phyloP scores from a whole-genome alignment of 106 monocot genomes.

The Narthecium ossifragum region DNA sequence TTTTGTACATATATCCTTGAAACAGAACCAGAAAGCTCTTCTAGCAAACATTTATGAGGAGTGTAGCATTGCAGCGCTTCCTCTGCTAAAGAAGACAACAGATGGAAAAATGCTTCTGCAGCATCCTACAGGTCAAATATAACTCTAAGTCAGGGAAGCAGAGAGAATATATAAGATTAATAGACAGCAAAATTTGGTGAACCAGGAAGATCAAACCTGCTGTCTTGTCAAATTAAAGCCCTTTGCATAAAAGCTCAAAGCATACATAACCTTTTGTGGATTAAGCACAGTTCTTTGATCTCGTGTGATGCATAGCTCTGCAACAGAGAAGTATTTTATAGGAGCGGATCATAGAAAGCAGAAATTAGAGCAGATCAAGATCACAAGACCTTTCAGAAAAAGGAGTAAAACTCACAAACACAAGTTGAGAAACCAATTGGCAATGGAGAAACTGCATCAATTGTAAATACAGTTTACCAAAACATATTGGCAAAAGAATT shows the following conservation, averaged over 20 bases:
- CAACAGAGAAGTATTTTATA: conserved; percentile 1
- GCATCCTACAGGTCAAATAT: conserved; percentile 57
- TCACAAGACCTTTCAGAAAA: too few species aligned
- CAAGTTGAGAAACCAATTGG: too few species aligned
- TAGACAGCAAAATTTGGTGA: neutral
- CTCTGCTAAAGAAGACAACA: conserved; percentile 66
- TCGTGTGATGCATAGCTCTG: conserved; percentile 45
- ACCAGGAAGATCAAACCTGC: conserved; percentile 35
- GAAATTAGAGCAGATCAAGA: neutral
- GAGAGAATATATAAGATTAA: neutral
- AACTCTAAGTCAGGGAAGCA: neutral
- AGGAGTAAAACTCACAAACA: too few species aligned
- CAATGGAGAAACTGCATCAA: too few species aligned
- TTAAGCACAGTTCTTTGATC: conserved; percentile 45
- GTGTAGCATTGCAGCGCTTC: conserved; percentile 44
- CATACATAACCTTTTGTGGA: conserved; percentile 68
- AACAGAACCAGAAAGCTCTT: conserved; percentile 27
- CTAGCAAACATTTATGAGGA: conserved; percentile 35
- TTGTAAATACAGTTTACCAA: too few species aligned
- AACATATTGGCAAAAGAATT: too few species aligned
- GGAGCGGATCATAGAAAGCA: neutral
- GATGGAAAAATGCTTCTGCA: conserved; percentile 78
- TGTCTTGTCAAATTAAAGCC: conserved; percentile 73
- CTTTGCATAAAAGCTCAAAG: conserved; percentile 47
- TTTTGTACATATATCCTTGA: conserved; percentile 39